Base-by-base conservation (phyloP, 1,284 basidiomycete genomes). In the Heterobasidion occidentale region DNA sequence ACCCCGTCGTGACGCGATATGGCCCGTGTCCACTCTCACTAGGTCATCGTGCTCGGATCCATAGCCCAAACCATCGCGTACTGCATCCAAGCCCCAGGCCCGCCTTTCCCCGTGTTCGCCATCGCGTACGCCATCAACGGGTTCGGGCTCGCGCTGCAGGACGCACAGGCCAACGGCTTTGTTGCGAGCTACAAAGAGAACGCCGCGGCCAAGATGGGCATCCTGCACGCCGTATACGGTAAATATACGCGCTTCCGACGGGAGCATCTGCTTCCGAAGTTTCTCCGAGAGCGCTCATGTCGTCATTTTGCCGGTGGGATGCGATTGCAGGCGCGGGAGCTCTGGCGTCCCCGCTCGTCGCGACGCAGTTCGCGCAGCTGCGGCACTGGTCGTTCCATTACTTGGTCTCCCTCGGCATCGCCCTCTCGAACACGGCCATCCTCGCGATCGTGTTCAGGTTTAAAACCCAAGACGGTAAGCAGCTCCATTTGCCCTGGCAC, bases 371-470 rank as follows among this genome's bases (percentile, higher is more conserved):
- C 59, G 69, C 82, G 1, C 72, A 75, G 53, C 63, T 74, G 45
- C 64, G 59, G 0, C 71, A 68, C 53, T 84, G 83, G 77, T 88
- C 84, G 9, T 82, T 81, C 63, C 83, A 88, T 65, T 90, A 81
- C 65, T 71, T 88, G 9, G 71, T 72, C 9, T 86, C 84, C 0
- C 68, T 88, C 3, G 80, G 77, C 1, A 59, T 90, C 15, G 79
- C 83, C 0, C 52, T 77, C 14, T 54, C 71, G 20, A 86, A 83
- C 54, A 68, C 71, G 0, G 36, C 71, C 7, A 36, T 75, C 2
- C 63, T 87, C 12, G 58, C 76, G 9, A 59, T 64, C 1, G 77
- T 83, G 0, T 87, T 89, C 69, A 72, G 75, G 8, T 68, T 81
- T 15, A 77, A 79, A 60, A 74, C 67, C 7, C 82, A 84, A 60